Evolutionary conservation across 2,329 filamentous ascomycete genomes (phyloP).

Genomic region (Endoconidiophora polonica): DNA sequence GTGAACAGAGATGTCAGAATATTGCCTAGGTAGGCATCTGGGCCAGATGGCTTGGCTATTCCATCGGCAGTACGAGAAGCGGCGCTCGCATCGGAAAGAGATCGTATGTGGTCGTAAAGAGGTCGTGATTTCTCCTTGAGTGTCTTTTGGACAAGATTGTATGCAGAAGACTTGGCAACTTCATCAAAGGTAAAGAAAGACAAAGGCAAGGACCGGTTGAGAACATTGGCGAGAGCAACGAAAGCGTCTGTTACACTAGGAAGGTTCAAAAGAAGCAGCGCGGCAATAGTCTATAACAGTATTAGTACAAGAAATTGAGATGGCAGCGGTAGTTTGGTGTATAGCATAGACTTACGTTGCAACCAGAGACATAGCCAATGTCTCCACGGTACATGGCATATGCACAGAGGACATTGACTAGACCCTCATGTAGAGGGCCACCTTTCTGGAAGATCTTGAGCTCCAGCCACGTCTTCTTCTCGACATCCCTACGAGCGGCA

Average conservation of each 20-base stretch:
- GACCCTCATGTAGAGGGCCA: slow-evolving; percentile 47
- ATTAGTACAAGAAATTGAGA: slow-evolving; percentile 16
- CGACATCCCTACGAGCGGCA: slow-evolving; percentile 46
- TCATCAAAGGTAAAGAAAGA: slow-evolving; percentile 58
- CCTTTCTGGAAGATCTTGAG: slow-evolving; percentile 53
- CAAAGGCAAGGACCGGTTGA: slow-evolving; percentile 59
- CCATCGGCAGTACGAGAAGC: not conserved
- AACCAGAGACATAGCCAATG: slow-evolving; percentile 60
- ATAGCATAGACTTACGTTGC: slow-evolving; percentile 41
- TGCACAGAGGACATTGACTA: slow-evolving; percentile 59
- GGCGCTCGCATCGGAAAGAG: slow-evolving; percentile 1
- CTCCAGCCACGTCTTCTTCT: slow-evolving; percentile 49
- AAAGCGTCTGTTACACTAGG: slow-evolving; percentile 47
- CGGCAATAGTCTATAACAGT: slow-evolving; percentile 46
- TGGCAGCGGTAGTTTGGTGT: not conserved
- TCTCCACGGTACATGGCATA: slow-evolving; percentile 72
- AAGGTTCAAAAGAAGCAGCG: slow-evolving; percentile 56
- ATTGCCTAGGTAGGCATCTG: slow-evolving; percentile 38
- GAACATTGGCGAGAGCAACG: slow-evolving; percentile 55
- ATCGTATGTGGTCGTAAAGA: slow-evolving; percentile 45
- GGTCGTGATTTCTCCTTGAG: slow-evolving; percentile 46
- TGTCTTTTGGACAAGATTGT: slow-evolving; percentile 51
- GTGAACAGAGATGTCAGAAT: slow-evolving; percentile 53
- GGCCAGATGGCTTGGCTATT: slow-evolving; percentile 12
- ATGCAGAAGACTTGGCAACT: slow-evolving; percentile 51